Base-by-base conservation (phyloP, 2,329 filamentous ascomycete genomes). In the Fusarium floridanum region DNA sequence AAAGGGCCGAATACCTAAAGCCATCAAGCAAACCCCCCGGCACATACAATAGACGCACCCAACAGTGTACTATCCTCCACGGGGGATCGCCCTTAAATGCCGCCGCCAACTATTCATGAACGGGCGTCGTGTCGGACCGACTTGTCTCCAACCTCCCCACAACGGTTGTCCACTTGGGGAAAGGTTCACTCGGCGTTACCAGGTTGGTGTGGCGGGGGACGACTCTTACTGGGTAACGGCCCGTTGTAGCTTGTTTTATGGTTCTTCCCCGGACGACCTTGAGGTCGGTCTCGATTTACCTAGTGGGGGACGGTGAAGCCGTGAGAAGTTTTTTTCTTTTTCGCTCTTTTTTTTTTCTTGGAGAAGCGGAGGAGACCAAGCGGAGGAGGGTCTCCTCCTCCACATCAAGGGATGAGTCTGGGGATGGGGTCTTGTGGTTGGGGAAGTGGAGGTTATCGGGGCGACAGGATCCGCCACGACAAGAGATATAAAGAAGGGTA, bases 401-500 rank as follows among this genome's bases (percentile, higher is more conserved):
- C 71, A 64, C 71, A 71, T 37, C 14, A 48, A 43, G 34, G 55
- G 32, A 36, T 36, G 61, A 73, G 67, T 74, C 70, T 67, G 70
- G 70, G 68, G 60, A 64, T 66, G 53, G 61, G 55, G 41, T 34
- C 48, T 32, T 37, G 64, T 66, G 56, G 70, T 73, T 73, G 71
- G 71, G 71, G 71, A 73, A 73, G 71, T 73, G 71, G 71, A 39
- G 50, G 68, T 56, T 70, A 55, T 70, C 68, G 66, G 66, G 8
- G 68, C 68, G 68, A 70, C 50, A 69, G 56, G 32, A 29, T 65
- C 56, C 48, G 37, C 45, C 10, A 43, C n/a, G 29, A 64, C 29
- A n/a, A 64, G 60, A 71, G 34, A 72, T 73, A 73, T 73, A 73
- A 73, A 73, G 71, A 73, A 36, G n/a, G n/a, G n/a, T n/a, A 56